Base-by-base conservation (phyloP, 2,329 filamentous ascomycete genomes). In the Calycina herbarum region DNA sequence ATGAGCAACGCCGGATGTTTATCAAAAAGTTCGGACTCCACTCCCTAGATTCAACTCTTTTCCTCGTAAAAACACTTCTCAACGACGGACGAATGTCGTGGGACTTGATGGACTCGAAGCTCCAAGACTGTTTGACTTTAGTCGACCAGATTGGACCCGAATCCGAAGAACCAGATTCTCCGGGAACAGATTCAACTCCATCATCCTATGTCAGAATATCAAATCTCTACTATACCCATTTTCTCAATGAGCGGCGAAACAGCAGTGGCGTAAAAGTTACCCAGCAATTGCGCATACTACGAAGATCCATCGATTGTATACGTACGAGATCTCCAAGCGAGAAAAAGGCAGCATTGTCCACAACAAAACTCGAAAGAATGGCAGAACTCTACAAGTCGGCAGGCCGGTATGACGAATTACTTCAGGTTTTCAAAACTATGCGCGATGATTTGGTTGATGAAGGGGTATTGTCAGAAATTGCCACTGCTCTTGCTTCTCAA, bases 191-290 rank as follows among this genome's bases (percentile, higher is more conserved):
- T 31, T 70, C 77, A 7, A 69, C 76, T 24, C 71, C 74, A n/a
- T 80, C 79, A 1, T 86, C 87, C 69, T 81, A 85, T 64, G 83
- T 89, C 67, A 91, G 88, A 71, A 84, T 92, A 31, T 92, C 90
- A 0, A 89, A 90, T 70, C 81, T 91, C 2, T 92, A 92, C 74
- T 92, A 89, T 74, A 80, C 86, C n/a, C 81, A 85, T 59, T 86
- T 87, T 72, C 77, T 84, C 20, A 79, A 82, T 57, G 74, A 86
- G 66, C 78, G 81, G 15, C 85, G 84, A 60, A 77, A 79, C 29
- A 70, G 77, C 0, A 77, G 78, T 3, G 80, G 79, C 35, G 68
- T 76, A 0, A 78, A 79, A n/a, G 80, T 82, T 59, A 69, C 73
- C 5, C 76, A 78, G 20, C 79, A 83, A 1, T 76, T 90, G 15